Conservation (phyloP, 768 basidiomycete genomes). For the Phlegmacium glaucopus region DNA sequence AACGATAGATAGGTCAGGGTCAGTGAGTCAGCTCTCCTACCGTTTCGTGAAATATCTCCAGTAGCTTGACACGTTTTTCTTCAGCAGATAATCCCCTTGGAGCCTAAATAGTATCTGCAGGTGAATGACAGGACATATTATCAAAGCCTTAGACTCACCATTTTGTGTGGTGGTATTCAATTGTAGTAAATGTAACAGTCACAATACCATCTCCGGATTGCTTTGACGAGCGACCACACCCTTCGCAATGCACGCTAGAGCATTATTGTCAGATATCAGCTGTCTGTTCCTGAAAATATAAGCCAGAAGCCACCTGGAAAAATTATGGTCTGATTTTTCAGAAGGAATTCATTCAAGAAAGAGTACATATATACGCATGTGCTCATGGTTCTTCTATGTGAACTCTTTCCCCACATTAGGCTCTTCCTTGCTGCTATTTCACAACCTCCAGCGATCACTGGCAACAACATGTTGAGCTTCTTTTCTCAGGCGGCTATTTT, state of each 20-base stretch:
- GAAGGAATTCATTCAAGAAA: too few relatives aligned
- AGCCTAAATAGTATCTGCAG: constrained; percentile 38
- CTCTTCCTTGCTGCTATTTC: constrained; percentile 9
- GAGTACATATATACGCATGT: too few relatives aligned
- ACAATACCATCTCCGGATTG: too few relatives aligned
- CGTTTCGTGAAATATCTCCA: constrained; percentile 93
- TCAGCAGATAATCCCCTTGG: constrained; percentile 84
- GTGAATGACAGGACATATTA: background rate
- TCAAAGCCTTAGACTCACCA: constrained; percentile 6
- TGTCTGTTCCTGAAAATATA: too few relatives aligned
- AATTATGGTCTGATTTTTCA: too few relatives aligned
- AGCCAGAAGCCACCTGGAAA: too few relatives aligned
- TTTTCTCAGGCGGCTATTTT: constrained; percentile 17
- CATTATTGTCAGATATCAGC: too few relatives aligned
- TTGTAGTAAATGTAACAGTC: background rate
- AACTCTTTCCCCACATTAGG: constrained; percentile 10
- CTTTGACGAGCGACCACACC: too few relatives aligned
- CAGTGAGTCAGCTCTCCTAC: constrained; percentile 32
- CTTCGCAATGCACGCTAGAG: too few relatives aligned
- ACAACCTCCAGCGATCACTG: background rate
- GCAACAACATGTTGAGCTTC: constrained; percentile 10
- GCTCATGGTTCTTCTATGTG: background rate
- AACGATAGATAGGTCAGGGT: background rate
- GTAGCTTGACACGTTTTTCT: constrained; percentile 83
- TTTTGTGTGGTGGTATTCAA: background rate